These are phyloP conservation scores for Pythium diclinum DNA, from an alignment of 352 stramenopile species.

Conservation along the genomic window DNA sequence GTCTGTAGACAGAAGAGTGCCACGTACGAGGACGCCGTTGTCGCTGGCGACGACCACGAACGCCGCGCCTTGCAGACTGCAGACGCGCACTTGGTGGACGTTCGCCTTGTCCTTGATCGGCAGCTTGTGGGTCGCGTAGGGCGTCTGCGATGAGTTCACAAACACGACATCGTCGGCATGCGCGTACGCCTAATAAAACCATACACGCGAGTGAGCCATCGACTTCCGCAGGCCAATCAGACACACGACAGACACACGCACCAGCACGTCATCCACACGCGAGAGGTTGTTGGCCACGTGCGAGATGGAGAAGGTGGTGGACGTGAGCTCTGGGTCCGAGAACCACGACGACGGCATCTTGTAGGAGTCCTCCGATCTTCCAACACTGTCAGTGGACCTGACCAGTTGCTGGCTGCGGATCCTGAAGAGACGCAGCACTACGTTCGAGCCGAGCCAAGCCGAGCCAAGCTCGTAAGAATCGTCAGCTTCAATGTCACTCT, in stretches of 20 bases:
- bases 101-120: conserved; percentile 28
- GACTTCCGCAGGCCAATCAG: neutral
- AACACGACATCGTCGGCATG: conserved; percentile 29
- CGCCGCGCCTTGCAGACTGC: conserved; percentile 34
- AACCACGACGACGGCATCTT: conserved; percentile 26
- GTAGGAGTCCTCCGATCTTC: neutral
- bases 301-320: conserved; percentile 32
- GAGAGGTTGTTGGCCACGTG: conserved; percentile 31
- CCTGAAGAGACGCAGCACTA: conserved; percentile 11
- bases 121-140: conserved; percentile 28
- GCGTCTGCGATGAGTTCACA: conserved; percentile 24
- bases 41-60: conserved; percentile 69
- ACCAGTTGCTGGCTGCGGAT: neutral
- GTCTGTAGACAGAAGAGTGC: neutral
- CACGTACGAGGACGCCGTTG: conserved; percentile 46
- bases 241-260: neutral
- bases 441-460: neutral
- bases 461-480: neutral
- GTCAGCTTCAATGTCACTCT: conserved; percentile 3
- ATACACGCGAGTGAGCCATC: neutral
- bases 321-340: conserved; percentile 23
- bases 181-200: conserved; percentile 18
- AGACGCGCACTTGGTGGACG: conserved; percentile 72
- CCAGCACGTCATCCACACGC: conserved; percentile 22
- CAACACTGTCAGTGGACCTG: too few species aligned